A percentile compares a stretch with the other conserved stretches of the same genome.
These are phyloP conservation scores for Inga oerstediana DNA, from an alignment of 306 rosid species.

Conservation along the genomic window DNA sequence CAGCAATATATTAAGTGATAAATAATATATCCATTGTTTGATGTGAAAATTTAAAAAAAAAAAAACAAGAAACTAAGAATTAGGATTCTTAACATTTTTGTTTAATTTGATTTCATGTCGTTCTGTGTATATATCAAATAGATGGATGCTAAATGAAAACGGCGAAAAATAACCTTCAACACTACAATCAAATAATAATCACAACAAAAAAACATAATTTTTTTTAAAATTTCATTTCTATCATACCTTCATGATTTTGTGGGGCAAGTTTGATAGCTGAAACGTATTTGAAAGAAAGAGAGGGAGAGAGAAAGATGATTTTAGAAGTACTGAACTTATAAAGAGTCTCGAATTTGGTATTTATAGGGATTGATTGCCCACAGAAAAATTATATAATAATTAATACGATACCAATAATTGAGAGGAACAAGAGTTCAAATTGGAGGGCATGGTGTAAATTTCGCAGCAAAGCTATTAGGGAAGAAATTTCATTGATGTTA, in stretches of 20 bases:
- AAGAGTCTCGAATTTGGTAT: background rate
- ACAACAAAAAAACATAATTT: background rate
- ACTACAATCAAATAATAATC: background rate
- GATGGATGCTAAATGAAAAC: background rate
- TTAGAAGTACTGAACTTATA: background rate
- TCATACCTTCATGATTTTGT: background rate
- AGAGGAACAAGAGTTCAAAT: background rate
- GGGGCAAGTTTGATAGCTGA: background rate
- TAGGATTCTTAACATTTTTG: background rate
- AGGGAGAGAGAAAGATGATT: background rate
- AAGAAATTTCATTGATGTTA: background rate
- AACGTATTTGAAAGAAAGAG: background rate
- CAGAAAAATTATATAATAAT: background rate
- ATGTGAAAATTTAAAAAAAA: no score
- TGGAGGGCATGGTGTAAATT: background rate
- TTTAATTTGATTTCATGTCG: background rate
- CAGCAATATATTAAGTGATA: background rate
- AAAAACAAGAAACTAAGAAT: no score
- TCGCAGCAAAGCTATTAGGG: background rate
- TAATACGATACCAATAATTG: background rate
- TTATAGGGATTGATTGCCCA: background rate
- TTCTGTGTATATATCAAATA: background rate
- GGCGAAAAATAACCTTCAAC: background rate
- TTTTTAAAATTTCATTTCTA: background rate
- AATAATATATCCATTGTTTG: background rate